Percentiles rank a stretch among this genome's conserved stretches.
Conservation (phyloP, 2,329 filamentous ascomycete genomes). For the Fusarium pseudocircinatum region DNA sequence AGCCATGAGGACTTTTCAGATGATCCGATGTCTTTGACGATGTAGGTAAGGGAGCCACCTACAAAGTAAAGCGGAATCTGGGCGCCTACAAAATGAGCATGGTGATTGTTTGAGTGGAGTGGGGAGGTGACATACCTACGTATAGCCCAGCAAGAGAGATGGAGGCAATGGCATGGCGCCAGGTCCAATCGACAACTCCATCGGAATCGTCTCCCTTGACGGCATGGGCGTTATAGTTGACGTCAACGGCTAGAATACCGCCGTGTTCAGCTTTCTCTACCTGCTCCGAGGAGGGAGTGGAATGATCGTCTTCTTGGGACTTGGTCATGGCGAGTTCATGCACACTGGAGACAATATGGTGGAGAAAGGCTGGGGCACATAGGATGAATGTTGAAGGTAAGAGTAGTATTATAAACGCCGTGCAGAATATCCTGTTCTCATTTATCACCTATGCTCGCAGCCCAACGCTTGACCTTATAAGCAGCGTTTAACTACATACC, state of each 20-base stretch:
- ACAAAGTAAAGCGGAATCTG: neutral
- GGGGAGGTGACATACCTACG: neutral
- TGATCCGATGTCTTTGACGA: neutral
- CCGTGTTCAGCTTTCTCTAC: neutral
- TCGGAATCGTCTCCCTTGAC: neutral
- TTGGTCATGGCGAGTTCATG: neutral
- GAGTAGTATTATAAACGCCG: neutral
- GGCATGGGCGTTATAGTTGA: neutral
- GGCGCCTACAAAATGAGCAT: neutral
- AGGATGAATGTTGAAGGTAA: rapidly evolving
- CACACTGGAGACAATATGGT: rapidly evolving
- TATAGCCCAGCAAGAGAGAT: neutral
- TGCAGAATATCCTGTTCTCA: too few relatives aligned
- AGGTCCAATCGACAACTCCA: neutral
- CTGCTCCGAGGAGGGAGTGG: neutral
- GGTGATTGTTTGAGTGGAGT: rapidly evolving
- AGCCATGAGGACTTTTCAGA: neutral
- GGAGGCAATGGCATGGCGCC: neutral
- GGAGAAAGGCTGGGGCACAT: rapidly evolving
- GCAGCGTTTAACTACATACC: too few relatives aligned
- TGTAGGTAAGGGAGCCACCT: neutral
- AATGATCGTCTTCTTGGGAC: neutral
- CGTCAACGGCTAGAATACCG: neutral
- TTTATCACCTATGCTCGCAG: too few relatives aligned
- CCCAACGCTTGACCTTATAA: too few relatives aligned